These are phyloP conservation scores for Fraxinus pennsylvanica DNA, from an alignment of 257 asterid genomes.

Conservation along the genomic window DNA sequence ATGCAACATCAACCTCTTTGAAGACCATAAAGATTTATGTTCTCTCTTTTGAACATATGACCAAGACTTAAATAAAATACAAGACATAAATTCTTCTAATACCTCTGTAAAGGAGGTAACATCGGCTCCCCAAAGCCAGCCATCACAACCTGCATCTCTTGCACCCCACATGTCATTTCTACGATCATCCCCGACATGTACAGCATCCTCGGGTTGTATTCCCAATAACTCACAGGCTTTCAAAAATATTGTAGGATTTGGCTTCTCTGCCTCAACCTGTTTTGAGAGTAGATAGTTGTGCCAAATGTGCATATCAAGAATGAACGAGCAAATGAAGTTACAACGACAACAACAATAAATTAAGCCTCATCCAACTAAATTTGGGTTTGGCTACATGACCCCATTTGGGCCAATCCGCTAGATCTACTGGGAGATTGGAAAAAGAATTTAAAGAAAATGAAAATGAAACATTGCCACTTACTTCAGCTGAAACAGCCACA, in stretches of 20 bases:
- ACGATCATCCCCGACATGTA: slow-evolving; percentile 97
- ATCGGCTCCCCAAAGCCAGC: slow-evolving; percentile 99
- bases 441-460: not conserved
- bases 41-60: not conserved
- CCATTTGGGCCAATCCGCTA: not conserved
- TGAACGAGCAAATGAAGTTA: no score
- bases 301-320: not conserved
- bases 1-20: not conserved
- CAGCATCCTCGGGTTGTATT: slow-evolving; percentile 89
- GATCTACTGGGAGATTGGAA: not conserved
- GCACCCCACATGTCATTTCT: slow-evolving; percentile 99
- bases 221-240: slow-evolving; percentile 94
- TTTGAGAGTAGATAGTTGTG: slow-evolving; percentile 10
- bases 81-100: not conserved
- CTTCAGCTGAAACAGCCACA: slow-evolving; percentile 95
- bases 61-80: not conserved
- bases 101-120: slow-evolving; percentile 95
- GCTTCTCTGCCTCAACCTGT: slow-evolving; percentile 98
- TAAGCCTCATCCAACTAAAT: not conserved
- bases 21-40: not conserved
- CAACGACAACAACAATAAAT: not conserved
- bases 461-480: slow-evolving; percentile 31
- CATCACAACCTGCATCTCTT: slow-evolving; percentile 96
- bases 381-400: not conserved
- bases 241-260: slow-evolving; percentile 86